These are phyloP conservation scores for Fagopyrum tataricum DNA, from an alignment of 148 eudicot species.

Conservation along the genomic window DNA sequence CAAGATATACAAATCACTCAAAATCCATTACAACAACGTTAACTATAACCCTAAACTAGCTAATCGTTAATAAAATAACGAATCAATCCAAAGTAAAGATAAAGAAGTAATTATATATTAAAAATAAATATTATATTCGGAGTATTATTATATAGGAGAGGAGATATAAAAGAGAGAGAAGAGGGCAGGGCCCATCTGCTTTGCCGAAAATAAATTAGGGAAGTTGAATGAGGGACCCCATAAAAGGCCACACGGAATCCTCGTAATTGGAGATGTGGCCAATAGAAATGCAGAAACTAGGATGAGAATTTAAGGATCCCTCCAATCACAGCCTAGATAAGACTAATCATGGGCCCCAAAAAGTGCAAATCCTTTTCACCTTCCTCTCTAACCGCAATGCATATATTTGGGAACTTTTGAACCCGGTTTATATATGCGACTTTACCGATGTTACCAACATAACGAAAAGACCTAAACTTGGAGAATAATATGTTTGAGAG, in stretches of 20 bases:
- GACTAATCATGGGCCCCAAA: background rate
- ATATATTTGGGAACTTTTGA: no score
- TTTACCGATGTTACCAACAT: no score
- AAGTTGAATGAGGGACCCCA: background rate
- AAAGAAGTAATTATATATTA: no score
- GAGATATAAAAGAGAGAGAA: background rate
- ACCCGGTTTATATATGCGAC: no score
- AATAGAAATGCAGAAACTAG: background rate
- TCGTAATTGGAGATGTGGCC: background rate
- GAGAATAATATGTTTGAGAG: no score
- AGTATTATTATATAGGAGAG: background rate
- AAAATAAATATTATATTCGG: no score
- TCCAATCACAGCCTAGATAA: constrained; percentile 4
- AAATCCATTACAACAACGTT: no score
- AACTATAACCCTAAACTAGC: no score
- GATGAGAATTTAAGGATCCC: background rate
- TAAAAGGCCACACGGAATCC: background rate
- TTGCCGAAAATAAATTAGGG: background rate
- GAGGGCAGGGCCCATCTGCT: background rate
- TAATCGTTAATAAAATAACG: no score
- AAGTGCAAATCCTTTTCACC: background rate
- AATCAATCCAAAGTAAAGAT: no score
- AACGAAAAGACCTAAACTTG: no score
- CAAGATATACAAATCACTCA: no score
- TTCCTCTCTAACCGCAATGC: background rate